A percentile compares a stretch with the other conserved stretches of the same genome.
Evolutionary conservation across 2,329 filamentous ascomycete species (phyloP).

Genomic region (Cryphonectria carpinicola): DNA sequence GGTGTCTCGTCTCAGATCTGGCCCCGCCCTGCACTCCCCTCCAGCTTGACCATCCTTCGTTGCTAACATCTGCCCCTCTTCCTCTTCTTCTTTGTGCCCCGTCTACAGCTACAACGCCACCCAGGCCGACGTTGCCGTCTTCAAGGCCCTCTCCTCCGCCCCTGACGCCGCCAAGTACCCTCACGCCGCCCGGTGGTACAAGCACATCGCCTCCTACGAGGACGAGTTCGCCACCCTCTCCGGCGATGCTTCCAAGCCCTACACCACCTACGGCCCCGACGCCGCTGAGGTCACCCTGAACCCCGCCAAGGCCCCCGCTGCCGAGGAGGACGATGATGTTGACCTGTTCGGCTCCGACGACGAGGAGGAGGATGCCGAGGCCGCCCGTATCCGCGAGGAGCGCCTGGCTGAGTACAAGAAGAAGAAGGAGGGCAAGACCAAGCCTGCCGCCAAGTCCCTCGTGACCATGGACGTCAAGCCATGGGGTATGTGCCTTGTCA

Average conservation of each 20-base stretch:
- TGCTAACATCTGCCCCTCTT: slow-evolving; percentile 16
- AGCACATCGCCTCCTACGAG: slow-evolving; percentile 94
- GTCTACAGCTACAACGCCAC: slow-evolving; percentile 63
- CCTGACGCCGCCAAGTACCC: slow-evolving; percentile 88
- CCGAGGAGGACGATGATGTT: slow-evolving; percentile 73
- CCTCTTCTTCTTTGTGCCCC: background rate
- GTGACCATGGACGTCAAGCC: slow-evolving; percentile 97
- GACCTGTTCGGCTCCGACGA: slow-evolving; percentile 93
- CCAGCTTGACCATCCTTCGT: background rate
- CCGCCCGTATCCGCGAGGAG: slow-evolving; percentile 81
- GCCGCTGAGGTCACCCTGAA: slow-evolving; percentile 76
- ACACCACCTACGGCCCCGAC: slow-evolving; percentile 91
- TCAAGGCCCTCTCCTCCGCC: slow-evolving; percentile 80
- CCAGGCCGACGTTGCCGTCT: slow-evolving; percentile 95
- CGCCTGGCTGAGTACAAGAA: slow-evolving; percentile 90
- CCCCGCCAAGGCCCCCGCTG: slow-evolving; percentile 79
- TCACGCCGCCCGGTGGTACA: slow-evolving; percentile 96
- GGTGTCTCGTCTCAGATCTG: background rate
- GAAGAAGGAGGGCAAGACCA: slow-evolving; percentile 94
- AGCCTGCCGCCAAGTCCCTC: slow-evolving; percentile 92
- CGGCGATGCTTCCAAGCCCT: slow-evolving; percentile 87
- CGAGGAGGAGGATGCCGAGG: slow-evolving; percentile 92
- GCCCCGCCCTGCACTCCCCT: background rate
- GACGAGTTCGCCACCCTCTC: slow-evolving; percentile 88
- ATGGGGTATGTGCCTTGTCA: slow-evolving; percentile 74